Percentiles rank a stretch among this genome's conserved stretches.
These are phyloP conservation scores for Penicillium sp. DNA, from an alignment of 2,329 filamentous ascomycete species.

Conservation along the genomic window DNA sequence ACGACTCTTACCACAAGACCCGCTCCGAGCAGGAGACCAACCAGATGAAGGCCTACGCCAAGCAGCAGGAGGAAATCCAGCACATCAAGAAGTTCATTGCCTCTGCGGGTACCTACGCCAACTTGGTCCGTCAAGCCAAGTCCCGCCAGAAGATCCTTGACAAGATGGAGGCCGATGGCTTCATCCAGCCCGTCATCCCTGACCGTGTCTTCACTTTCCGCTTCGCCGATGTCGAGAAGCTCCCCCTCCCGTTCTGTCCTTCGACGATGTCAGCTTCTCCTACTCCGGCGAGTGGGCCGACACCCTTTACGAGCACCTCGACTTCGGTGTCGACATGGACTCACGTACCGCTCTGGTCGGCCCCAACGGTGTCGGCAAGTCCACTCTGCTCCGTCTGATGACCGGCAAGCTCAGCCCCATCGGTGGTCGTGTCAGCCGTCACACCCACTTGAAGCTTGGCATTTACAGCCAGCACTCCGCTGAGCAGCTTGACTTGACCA, in stretches of 20 bases:
- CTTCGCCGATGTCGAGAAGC: slow-evolving; percentile 97
- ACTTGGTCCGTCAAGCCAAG: slow-evolving; percentile 97
- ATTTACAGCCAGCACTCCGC: slow-evolving; percentile 98
- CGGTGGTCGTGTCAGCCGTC: slow-evolving; percentile 72
- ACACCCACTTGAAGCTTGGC: slow-evolving; percentile 97
- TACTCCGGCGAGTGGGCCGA: slow-evolving; percentile 87
- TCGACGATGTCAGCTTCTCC: slow-evolving; percentile 96
- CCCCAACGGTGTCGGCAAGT: slow-evolving; percentile 98
- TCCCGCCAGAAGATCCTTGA: slow-evolving; percentile 99
- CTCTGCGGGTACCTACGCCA: slow-evolving; percentile 98
- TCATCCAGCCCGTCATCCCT: slow-evolving; percentile 81
- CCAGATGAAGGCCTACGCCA: slow-evolving; percentile 97
- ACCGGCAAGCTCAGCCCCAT: slow-evolving; percentile 89
- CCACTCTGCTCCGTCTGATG: slow-evolving; percentile 91
- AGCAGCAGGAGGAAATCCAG: slow-evolving; percentile 97
- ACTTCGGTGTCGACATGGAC: slow-evolving; percentile 99
- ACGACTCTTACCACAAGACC: slow-evolving; percentile 97
- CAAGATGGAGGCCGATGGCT: slow-evolving; percentile 99
- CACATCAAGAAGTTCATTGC: slow-evolving; percentile 99
- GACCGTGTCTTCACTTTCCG: slow-evolving; percentile 96
- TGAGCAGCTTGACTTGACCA: slow-evolving; percentile 96
- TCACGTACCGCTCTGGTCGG: slow-evolving; percentile 94
- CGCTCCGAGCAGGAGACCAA: slow-evolving; percentile 90
- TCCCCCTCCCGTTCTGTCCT: slow-evolving; percentile 94
- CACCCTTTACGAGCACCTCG: slow-evolving; percentile 92